Percentiles rank a stretch among this genome's conserved stretches.
Evolutionary conservation across 768 basidiomycete species (phyloP).

Genomic region (Udeniomyces megalosporus): DNA sequence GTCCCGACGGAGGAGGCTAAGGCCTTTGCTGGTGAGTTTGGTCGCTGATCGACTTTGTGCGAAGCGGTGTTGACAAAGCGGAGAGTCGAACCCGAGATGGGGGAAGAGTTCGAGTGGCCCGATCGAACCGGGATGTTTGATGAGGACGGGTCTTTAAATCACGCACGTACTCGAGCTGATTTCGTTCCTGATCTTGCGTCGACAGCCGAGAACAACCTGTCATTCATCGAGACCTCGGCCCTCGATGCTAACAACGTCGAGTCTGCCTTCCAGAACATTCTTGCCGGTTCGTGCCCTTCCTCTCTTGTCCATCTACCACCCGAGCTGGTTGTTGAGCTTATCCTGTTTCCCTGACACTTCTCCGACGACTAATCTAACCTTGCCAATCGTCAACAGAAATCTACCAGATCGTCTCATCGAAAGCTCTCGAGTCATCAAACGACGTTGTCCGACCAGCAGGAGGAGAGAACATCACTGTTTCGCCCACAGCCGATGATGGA

Average conservation of each 20-base stretch:
- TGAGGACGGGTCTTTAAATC: too few species aligned
- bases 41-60: background rate
- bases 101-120: too few species aligned
- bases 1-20: slow-evolving; percentile 97
- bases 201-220: slow-evolving; percentile 75
- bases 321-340: background rate
- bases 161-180: background rate
- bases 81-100: background rate
- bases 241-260: slow-evolving; percentile 99
- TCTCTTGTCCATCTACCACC: background rate
- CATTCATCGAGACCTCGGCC: slow-evolving; percentile 97
- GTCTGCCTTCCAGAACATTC: slow-evolving; percentile 87
- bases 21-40: slow-evolving; percentile 57
- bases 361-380: background rate
- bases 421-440: slow-evolving; percentile 71
- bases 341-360: background rate
- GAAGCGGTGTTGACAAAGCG: background rate
- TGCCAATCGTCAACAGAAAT: slow-evolving; percentile 46
- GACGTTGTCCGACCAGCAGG: slow-evolving; percentile 60
- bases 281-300: slow-evolving; percentile 48
- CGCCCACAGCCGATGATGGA: slow-evolving; percentile 41
- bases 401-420: slow-evolving; percentile 92
- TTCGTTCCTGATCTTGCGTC: background rate
- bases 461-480: slow-evolving; percentile 73
- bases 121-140: too few species aligned